Conservation (phyloP, 2,329 filamentous ascomycete species). For the Phialocephala subalpina region DNA sequence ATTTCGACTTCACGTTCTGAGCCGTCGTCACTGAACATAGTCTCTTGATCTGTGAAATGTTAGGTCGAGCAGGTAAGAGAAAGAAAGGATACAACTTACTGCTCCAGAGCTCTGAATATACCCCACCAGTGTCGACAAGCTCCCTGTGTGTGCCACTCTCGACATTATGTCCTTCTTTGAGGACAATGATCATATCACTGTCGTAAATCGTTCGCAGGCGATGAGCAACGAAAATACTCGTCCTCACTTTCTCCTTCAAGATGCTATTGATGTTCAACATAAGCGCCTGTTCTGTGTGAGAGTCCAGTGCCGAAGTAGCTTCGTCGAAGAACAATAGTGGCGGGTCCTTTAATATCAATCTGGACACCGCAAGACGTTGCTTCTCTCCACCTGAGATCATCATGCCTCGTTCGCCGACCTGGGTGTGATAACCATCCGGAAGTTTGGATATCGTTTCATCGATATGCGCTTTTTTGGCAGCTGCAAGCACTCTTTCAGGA, state of each 20-base stretch:
- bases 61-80: slow-evolving; percentile 21
- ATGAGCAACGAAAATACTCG: slow-evolving; percentile 95
- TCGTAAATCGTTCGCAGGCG: slow-evolving; percentile 93
- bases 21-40: slow-evolving; percentile 59
- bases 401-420: slow-evolving; percentile 91
- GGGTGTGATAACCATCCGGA: slow-evolving; percentile 88
- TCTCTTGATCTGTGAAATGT: slow-evolving; percentile 64
- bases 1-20: slow-evolving; percentile 47
- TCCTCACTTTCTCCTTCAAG: slow-evolving; percentile 84
- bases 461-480: slow-evolving; percentile 83
- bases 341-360: slow-evolving; percentile 87
- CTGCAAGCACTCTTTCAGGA: slow-evolving; percentile 75
- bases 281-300: slow-evolving; percentile 90
- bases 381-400: slow-evolving; percentile 98
- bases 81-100: slow-evolving; percentile 59
- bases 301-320: slow-evolving; percentile 91
- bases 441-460: slow-evolving; percentile 83
- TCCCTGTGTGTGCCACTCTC: slow-evolving; percentile 89
- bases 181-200: slow-evolving; percentile 89
- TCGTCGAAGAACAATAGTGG: slow-evolving; percentile 94
- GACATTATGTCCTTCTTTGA: slow-evolving; percentile 84
- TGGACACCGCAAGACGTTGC: slow-evolving; percentile 84
- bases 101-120: slow-evolving; percentile 93
- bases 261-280: slow-evolving; percentile 94
- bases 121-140: slow-evolving; percentile 77